Percentiles rank a stretch among this genome's conserved stretches.
phyloP scores from a whole-genome alignment of 768 basidiomycete species.

The Clathrus columnatus region DNA sequence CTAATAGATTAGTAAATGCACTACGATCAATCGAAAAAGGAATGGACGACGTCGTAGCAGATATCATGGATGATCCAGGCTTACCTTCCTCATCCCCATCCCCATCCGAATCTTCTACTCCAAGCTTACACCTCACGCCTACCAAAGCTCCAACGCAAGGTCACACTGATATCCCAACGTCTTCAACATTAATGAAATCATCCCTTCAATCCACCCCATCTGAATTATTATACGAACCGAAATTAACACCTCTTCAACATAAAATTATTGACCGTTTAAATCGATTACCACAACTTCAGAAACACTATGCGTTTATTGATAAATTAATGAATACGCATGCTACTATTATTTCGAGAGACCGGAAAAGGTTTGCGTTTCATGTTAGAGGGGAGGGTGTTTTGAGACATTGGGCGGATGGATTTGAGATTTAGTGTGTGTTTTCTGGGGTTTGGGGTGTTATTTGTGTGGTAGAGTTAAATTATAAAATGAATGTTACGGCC shows the following conservation, averaged over 20 bases:
- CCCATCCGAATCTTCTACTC: neutral
- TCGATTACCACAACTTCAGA: conserved; percentile 56
- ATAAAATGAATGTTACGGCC: too few species aligned
- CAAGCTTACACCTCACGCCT: neutral
- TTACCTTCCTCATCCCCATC: neutral
- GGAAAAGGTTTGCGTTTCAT: conserved; percentile 50
- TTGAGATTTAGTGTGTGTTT: conserved; percentile 29
- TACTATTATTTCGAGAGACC: conserved; percentile 60
- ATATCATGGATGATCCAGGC: conserved; percentile 40
- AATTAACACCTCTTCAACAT: conserved; percentile 48
- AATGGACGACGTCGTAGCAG: conserved; percentile 52
- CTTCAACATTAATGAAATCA: neutral
- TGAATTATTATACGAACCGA: conserved; percentile 21
- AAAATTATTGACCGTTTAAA: conserved; percentile 55
- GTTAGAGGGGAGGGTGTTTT: conserved; percentile 55
- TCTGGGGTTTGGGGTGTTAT: too few species aligned
- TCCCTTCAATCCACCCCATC: conserved; percentile 21
- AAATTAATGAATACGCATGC: conserved; percentile 59
- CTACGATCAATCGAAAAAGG: conserved; percentile 50
- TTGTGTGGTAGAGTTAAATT: too few species aligned
- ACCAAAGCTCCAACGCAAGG: neutral
- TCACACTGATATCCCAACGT: neutral
- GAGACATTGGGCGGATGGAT: conserved; percentile 62
- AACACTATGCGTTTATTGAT: conserved; percentile 59
- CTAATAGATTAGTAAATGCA: conserved; percentile 45